Evolutionary conservation across 2,329 filamentous ascomycete genomes (phyloP), one percentile per base, ranked within the genome.

Genomic region (Rachicladosporium sp.): DNA sequence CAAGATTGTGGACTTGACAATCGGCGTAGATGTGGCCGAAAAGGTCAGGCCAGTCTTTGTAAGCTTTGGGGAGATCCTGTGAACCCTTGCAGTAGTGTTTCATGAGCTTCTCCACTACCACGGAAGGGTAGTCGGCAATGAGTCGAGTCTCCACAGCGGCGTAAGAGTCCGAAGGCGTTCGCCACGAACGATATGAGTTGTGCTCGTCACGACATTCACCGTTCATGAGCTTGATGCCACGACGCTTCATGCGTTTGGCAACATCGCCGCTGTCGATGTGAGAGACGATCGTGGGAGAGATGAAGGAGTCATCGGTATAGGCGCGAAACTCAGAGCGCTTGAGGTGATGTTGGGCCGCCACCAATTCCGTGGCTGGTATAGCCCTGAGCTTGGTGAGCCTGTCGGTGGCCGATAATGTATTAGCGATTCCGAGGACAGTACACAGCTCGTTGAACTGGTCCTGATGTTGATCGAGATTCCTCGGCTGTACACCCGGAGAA

Each of bases 1-100:
- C 62, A n/a, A 73, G 63, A n/a, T 59, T 56, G 46, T 76, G 66
- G 6, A 76, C 67, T 49, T 75, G 72, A 45, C 74, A 66, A 38
- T 74, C 68, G 2, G 72, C 70, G 44, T 75, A 76, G 5, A 75
- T 58, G 9, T 57, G 58, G 1, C 71, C 72, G 50, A 74, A 76
- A 0, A 66, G 65, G 27, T 73, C 66, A 35, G 52, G 46, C 72
- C 72, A 75, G 48, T 66, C 56, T 29, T 56, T 51, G 34, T 58
- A 64, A 5, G 50, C 52, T 0, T 46, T 5, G 0, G 69, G 68
- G 0, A 73, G 49, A 3, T 31, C 36, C n/a, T 45, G 41, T 4
- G 53, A 44, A 1, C 57, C 51, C 8, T 48, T 66, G 40, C 65
- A 71, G 50, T 70, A 69, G 10, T 65, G 47, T 0, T 50, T 43